Evolutionary conservation across 2,329 filamentous ascomycete species (phyloP).

Genomic region (Tolypocladium album): DNA sequence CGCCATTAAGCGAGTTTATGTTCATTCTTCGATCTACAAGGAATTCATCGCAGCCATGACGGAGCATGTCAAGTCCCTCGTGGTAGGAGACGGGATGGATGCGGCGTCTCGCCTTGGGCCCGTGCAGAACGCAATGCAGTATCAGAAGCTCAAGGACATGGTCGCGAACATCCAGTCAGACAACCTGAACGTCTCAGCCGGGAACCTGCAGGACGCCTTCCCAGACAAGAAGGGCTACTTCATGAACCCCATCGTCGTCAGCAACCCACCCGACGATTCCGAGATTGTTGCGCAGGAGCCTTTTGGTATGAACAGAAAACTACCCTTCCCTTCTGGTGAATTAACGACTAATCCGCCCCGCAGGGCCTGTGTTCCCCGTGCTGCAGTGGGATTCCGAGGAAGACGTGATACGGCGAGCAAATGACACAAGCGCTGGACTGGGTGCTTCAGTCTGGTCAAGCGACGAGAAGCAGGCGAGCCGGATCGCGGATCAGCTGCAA

Average conservation of each 20-base stretch:
- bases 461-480: not conserved
- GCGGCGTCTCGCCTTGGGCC: not conserved
- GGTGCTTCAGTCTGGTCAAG: not conserved
- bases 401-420: not conserved
- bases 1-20: not conserved
- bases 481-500: not conserved
- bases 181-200: not conserved
- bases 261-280: not conserved
- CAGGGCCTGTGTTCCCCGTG: not conserved
- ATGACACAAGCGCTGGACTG: not conserved
- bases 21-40: not conserved
- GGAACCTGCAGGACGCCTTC: not conserved
- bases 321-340: not conserved
- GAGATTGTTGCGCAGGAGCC: not conserved
- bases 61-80: not conserved
- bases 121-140: not conserved
- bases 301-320: not conserved
- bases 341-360: not conserved
- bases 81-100: not conserved
- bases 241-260: not conserved
- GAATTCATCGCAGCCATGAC: not conserved
- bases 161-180: not conserved
- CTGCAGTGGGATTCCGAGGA: not conserved
- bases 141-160: not conserved
- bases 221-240: not conserved